Evolutionary conservation across 108 stramenopile genomes (phyloP), one percentile per base, ranked within the genome.

Genomic region (Cyclostephanos tholiformis): DNA sequence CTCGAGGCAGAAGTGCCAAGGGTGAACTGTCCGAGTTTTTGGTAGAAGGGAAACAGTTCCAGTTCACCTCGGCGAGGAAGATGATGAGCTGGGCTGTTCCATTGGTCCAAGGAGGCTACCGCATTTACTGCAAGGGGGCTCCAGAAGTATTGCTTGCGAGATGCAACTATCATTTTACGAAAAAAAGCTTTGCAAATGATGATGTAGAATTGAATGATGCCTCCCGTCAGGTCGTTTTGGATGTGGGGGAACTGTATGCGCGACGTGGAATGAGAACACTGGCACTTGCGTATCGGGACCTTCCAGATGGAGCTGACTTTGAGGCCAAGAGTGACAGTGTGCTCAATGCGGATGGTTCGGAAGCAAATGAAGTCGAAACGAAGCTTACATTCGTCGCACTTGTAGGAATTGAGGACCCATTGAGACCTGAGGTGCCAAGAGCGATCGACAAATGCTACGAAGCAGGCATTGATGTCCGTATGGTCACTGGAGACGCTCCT

Each of bases 401-500:
- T 65, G 96, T 98, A 22, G 99, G 97, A 43, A 99, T 99, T 75
- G 96, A 97, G 72, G 99, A 99, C 80, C 99, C 99, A 4, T 79
- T 99, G 53, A 88, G 97, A 36, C 66, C 76, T 6, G 97, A 97
- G 59, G 99, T 99, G 30, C 92, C 87, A 46, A 86, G 75, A 41
- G 97, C 99, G 14, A 94, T 98, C 72, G 78, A 80, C 60, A 88
- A 82, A 43, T 95, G 94, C 82, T 91, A 93, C 68, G n/a, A n/a
- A n/a, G n/a, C n/a, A n/a, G n/a, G n/a, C n/a, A n/a, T n/a, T n/a
- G n/a, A n/a, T n/a, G n/a, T n/a, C n/a, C n/a, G n/a, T n/a, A n/a
- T n/a, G n/a, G n/a, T n/a, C n/a, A n/a, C n/a, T n/a, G n/a, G n/a
- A n/a, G n/a, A n/a, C n/a, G n/a, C n/a, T n/a, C n/a, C n/a, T n/a